Conservation (phyloP, 257 asterid species). For the Eucommia ulmoides region DNA sequence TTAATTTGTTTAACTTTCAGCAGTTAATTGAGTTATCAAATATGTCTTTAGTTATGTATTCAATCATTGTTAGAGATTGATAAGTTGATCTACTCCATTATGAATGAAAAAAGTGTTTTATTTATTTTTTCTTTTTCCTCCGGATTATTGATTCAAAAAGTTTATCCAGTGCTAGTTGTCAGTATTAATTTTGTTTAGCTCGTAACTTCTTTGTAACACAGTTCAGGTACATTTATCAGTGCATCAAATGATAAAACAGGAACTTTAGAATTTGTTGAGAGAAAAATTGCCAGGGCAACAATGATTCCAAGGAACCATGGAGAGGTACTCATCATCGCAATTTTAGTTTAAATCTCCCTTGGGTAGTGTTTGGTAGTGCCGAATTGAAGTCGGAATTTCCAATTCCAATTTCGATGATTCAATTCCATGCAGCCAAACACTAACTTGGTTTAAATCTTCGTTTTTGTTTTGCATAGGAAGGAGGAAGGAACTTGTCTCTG, state of each 20-base stretch:
- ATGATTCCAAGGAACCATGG: neutral
- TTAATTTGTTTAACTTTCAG: too few species aligned
- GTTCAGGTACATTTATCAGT: conserved; percentile 1
- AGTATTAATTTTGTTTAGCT: neutral
- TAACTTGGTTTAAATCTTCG: too few species aligned
- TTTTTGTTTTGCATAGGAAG: too few species aligned
- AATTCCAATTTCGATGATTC: too few species aligned
- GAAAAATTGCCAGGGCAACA: conserved; percentile 1
- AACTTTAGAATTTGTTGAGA: neutral
- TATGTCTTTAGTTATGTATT: neutral
- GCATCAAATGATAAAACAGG: conserved; percentile 1
- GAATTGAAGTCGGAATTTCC: too few species aligned
- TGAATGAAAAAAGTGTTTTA: too few species aligned
- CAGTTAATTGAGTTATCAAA: too few species aligned
- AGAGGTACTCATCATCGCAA: neutral
- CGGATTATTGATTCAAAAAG: neutral
- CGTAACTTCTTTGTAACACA: neutral
- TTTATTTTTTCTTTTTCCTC: neutral
- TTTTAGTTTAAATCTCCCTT: too few species aligned
- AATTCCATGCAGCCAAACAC: too few species aligned
- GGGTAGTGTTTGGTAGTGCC: too few species aligned
- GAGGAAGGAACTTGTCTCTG: too few species aligned
- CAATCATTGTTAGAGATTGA: neutral
- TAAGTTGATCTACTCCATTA: neutral
- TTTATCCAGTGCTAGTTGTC: neutral